Conservation (phyloP, 2,329 filamentous ascomycete genomes). For the Colletotrichum caudatum region DNA sequence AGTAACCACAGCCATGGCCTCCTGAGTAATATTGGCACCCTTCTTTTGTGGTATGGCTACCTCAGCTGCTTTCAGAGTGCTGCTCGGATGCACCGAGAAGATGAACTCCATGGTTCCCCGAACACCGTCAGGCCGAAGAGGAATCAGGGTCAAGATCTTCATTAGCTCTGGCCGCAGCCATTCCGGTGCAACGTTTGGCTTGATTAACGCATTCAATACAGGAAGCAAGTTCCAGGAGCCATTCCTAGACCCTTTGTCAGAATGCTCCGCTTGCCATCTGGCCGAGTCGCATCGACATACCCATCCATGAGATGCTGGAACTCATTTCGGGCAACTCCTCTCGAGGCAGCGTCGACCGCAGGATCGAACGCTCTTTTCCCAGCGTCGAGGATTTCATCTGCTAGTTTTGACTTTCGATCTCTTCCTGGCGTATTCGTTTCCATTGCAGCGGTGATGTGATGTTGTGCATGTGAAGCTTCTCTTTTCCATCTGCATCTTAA, state of each 20-base stretch:
- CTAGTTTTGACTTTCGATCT: conserved; percentile 42
- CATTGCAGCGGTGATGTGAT: conserved; percentile 25
- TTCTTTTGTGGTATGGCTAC: conserved; percentile 62
- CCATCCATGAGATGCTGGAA: conserved; percentile 63
- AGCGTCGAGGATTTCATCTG: conserved; percentile 52
- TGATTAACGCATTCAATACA: conserved; percentile 72
- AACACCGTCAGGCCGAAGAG: conserved; percentile 72
- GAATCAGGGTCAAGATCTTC: conserved; percentile 69
- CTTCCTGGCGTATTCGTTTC: conserved; percentile 26
- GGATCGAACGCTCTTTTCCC: conserved; percentile 65
- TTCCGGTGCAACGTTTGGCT: conserved; percentile 67
- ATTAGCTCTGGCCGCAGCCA: conserved; percentile 72
- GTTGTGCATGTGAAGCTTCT: not conserved
- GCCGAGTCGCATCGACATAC: conserved; percentile 49
- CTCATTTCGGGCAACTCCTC: conserved; percentile 51
- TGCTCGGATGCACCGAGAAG: conserved; percentile 74
- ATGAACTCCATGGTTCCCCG: conserved; percentile 78
- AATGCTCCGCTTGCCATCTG: conserved; percentile 43
- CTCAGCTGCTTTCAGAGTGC: conserved; percentile 55
- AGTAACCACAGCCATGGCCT: conserved; percentile 74
- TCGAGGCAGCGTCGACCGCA: conserved; percentile 49
- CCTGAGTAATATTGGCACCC: conserved; percentile 74
- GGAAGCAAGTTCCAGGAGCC: conserved; percentile 68
- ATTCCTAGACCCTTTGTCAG: conserved; percentile 35
- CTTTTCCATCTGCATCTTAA: not conserved